Percentiles rank a stretch among this genome's conserved stretches.
phyloP scores from a whole-genome alignment of 768 basidiomycete species.

The Ramaria sp. region DNA sequence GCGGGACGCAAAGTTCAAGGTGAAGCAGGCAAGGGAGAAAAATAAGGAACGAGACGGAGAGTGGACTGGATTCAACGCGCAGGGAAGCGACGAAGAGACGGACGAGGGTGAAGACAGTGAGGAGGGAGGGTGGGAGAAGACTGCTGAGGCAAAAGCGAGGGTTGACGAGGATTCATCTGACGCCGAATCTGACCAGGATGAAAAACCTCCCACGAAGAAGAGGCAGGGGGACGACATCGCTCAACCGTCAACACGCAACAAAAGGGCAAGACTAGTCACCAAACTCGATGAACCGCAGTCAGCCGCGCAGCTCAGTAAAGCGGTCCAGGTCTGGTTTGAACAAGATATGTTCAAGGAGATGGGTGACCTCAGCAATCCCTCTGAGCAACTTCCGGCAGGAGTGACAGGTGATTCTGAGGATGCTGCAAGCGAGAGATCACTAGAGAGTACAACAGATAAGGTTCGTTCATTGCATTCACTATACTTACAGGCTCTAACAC shows the following conservation, averaged over 20 bases:
- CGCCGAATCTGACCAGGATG: slow-evolving; percentile 39
- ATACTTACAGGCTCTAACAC: neutral
- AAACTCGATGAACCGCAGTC: slow-evolving; percentile 30
- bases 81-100: slow-evolving; percentile 25
- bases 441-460: slow-evolving; percentile 15
- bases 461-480: neutral
- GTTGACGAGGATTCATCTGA: slow-evolving; percentile 32
- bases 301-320: slow-evolving; percentile 30
- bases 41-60: slow-evolving; percentile 61
- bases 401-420: slow-evolving; percentile 22
- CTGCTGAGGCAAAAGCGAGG: slow-evolving; percentile 43
- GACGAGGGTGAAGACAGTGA: slow-evolving; percentile 30
- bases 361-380: slow-evolving; percentile 32
- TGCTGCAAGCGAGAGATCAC: slow-evolving; percentile 23
- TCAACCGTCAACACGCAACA: slow-evolving; percentile 21
- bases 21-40: slow-evolving; percentile 62
- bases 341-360: slow-evolving; percentile 78
- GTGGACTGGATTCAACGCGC: slow-evolving; percentile 61
- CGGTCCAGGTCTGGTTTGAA: slow-evolving; percentile 89
- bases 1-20: slow-evolving; percentile 80
- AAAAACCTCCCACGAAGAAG: slow-evolving; percentile 13
- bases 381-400: slow-evolving; percentile 28
- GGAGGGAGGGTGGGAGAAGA: slow-evolving; percentile 62
- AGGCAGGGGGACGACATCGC: slow-evolving; percentile 33
- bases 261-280: slow-evolving; percentile 43